Percentiles rank a stretch among this genome's conserved stretches.
Conservation (phyloP, 2,329 filamentous ascomycete genomes). For the Trichoderma gracile region DNA sequence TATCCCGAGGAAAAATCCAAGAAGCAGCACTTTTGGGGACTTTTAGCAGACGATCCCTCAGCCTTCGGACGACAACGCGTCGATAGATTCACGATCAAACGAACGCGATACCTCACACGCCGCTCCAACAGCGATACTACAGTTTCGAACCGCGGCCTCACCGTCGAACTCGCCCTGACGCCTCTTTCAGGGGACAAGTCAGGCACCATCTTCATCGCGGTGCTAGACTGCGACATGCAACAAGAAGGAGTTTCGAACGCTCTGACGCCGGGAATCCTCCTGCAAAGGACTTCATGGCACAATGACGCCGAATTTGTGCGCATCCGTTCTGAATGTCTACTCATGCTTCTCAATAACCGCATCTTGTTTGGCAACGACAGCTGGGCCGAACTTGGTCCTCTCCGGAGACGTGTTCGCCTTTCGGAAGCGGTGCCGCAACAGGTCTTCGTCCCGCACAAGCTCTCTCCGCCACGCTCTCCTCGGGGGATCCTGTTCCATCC, state of each 20-base stretch:
- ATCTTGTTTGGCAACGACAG: conserved; percentile 31
- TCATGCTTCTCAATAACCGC: conserved; percentile 34
- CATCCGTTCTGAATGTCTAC: conserved; percentile 33
- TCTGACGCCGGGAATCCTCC: conserved; percentile 33
- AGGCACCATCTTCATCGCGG: conserved; percentile 34
- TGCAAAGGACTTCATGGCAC: conserved; percentile 35
- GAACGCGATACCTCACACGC: conserved; percentile 33
- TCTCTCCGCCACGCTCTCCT: conserved; percentile 28
- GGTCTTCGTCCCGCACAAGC: conserved; percentile 32
- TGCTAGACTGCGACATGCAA: conserved; percentile 36
- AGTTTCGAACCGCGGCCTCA: conserved; percentile 33
- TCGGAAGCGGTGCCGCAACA: conserved; percentile 24
- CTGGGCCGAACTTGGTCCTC: conserved; percentile 17
- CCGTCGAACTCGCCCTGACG: conserved; percentile 34
- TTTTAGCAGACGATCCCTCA: conserved; percentile 33
- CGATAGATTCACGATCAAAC: neutral
- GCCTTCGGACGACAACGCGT: conserved; percentile 32
- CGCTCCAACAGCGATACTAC: conserved; percentile 30
- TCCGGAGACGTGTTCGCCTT: neutral
- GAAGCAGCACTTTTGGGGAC: conserved; percentile 33
- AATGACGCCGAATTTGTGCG: conserved; percentile 35
- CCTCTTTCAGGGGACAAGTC: conserved; percentile 35
- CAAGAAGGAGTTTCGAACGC: conserved; percentile 28
- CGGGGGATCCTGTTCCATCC: conserved; percentile 35
- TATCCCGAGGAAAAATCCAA: conserved; percentile 26